Evolutionary conservation across 1,139 yeast genomes (phyloP).

Genomic region (Kodamaea ohmeri): DNA sequence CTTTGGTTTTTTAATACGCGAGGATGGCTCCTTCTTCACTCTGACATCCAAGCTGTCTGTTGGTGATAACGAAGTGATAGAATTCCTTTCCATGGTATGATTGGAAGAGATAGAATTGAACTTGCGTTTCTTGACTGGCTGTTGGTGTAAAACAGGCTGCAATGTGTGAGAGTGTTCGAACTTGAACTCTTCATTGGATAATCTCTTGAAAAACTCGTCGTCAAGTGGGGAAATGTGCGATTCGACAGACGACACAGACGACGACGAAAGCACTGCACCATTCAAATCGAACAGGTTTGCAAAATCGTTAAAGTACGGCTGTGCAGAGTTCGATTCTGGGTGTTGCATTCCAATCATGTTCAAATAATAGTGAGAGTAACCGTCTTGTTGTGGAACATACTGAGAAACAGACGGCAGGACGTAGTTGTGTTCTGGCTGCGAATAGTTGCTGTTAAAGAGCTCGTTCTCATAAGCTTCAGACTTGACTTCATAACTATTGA

Average conservation of each 20-base stretch:
- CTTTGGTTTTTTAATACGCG: slow-evolving; percentile 9
- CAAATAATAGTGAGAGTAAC: slow-evolving; percentile 12
- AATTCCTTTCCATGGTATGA: slow-evolving; percentile 7
- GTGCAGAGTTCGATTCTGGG: slow-evolving; percentile 6
- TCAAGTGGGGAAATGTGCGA: slow-evolving; percentile 19
- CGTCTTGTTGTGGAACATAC: slow-evolving; percentile 3
- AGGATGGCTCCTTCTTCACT: slow-evolving; percentile 9
- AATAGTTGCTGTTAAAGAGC: background rate
- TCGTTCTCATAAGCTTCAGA: background rate
- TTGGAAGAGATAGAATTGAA: slow-evolving; percentile 13
- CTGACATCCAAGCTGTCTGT: slow-evolving; percentile 1
- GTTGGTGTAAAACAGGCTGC: slow-evolving; percentile 1
- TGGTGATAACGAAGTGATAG: slow-evolving; percentile 1
- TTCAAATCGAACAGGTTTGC: slow-evolving; percentile 3
- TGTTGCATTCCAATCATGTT: slow-evolving; percentile 13
- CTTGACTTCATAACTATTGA: slow-evolving; percentile 3
- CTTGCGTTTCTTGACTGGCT: slow-evolving; percentile 13
- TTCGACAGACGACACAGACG: slow-evolving; percentile 16
- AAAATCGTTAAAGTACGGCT: slow-evolving; percentile 19
- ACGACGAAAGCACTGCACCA: slow-evolving; percentile 11
- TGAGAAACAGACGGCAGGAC: slow-evolving; percentile 1
- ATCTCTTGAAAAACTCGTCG: slow-evolving; percentile 20
- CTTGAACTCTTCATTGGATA: slow-evolving; percentile 11
- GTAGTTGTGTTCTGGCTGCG: slow-evolving; percentile 1
- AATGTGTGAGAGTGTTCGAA: slow-evolving; percentile 1